Evolutionary conservation across 768 basidiomycete genomes (phyloP).

Genomic region (Leccinum boreale): DNA sequence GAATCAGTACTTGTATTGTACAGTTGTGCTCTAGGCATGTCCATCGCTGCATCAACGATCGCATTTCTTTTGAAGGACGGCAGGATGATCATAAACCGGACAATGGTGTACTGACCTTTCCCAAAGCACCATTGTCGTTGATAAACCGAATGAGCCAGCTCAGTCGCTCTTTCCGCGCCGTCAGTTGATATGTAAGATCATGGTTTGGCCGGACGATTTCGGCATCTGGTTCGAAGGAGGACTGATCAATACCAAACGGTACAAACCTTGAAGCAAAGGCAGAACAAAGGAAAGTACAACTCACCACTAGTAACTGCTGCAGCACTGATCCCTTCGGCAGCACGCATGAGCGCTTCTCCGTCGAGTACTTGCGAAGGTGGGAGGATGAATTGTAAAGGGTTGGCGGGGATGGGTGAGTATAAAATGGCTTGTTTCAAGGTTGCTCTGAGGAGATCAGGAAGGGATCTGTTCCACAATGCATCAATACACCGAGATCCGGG

Average conservation of each 20-base stretch:
- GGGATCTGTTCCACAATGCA: constrained; percentile 49
- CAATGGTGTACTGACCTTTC: constrained; percentile 48
- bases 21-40: not conserved
- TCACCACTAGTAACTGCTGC: constrained; percentile 73
- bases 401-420: constrained; percentile 71
- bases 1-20: constrained; percentile 2
- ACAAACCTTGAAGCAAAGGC: not conserved
- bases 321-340: constrained; percentile 70
- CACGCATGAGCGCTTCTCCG: constrained; percentile 74
- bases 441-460: constrained; percentile 66
- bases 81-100: not conserved
- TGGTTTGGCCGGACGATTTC: constrained; percentile 71
- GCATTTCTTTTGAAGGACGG: not conserved
- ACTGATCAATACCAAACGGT: not conserved
- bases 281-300: not conserved
- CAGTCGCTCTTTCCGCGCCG: constrained; percentile 68
- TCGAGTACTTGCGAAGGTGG: constrained; percentile 66
- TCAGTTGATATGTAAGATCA: constrained; percentile 77
- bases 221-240: constrained; percentile 40
- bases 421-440: constrained; percentile 83
- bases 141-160: constrained; percentile 88
- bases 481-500: not conserved
- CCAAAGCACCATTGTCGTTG: constrained; percentile 77
- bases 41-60: not conserved
- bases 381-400: constrained; percentile 77